Evolutionary conservation across 2,329 filamentous ascomycete genomes (phyloP), one percentile per base, ranked within the genome.

Genomic region (Aspergillus fijiensis): DNA sequence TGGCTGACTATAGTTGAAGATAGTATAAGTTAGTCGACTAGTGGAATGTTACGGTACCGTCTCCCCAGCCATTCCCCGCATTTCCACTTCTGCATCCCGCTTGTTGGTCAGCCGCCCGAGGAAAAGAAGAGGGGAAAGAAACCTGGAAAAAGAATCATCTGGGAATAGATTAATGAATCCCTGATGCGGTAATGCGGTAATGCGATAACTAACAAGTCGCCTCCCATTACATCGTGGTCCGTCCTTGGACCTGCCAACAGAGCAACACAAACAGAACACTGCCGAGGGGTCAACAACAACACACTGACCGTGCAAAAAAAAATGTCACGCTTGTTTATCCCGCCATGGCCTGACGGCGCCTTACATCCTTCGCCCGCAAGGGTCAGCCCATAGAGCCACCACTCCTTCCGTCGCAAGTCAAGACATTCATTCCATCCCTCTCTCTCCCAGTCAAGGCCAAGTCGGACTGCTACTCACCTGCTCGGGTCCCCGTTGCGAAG

Each of bases 291-390:
- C 52, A 55, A 39, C 27, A 27, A 27, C 25, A 29, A 29, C 27
- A 29, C 27, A 29, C 27, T 29, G 27, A 6, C 27, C 7, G 27
- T 9, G 27, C 33, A 16, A 14, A 14, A 35, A 16, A 5, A 12
- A 55, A 23, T 49, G 53, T 49, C 53, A 55, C 49, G 42, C 25
- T 19, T 9, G 27, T 3, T 45, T 45, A 19, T 23, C 29, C 53
- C 29, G 25, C 42, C 45, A 33, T 55, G 42, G 53, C 42, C 25
- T 35, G 39, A 55, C 27, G 21, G 39, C 42, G 19, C 53, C 53
- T 55, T 55, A 47, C 53, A 21, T 55, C 53, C 16, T 31, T 25
- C 45, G 10, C n/a, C 53, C 53, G 53, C 53, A 55, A 55, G 53
- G 53, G 53, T 55, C 53, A 55, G 53, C 53, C 53, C 53, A 55